These are phyloP conservation scores for Xenoacremonium recifei DNA, from an alignment of 2,329 filamentous ascomycete species.

Conservation along the genomic window DNA sequence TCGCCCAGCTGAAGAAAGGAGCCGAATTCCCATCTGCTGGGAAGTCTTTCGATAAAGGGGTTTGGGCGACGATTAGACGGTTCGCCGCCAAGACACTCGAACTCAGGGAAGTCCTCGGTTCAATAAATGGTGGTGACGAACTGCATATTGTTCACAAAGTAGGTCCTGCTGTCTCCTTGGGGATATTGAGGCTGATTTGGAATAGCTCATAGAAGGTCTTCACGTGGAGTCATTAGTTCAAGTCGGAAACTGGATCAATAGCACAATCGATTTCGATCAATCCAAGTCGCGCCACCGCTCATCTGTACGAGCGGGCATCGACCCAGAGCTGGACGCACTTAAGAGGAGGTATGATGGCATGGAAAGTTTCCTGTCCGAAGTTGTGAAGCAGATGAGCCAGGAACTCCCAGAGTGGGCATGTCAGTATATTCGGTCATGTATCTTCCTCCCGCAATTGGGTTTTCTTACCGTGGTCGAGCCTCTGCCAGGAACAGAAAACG, in stretches of 20 bases:
- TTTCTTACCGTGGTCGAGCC: constrained; percentile 77
- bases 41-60: constrained; percentile 59
- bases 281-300: constrained; percentile 70
- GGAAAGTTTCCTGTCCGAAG: constrained; percentile 67
- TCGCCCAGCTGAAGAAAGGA: constrained; percentile 75
- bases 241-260: constrained; percentile 69
- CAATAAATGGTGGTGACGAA: constrained; percentile 16
- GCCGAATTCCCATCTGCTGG: constrained; percentile 53
- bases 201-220: constrained; percentile 59
- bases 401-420: constrained; percentile 60
- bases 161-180: constrained; percentile 41
- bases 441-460: constrained; percentile 88
- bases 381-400: constrained; percentile 62
- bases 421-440: constrained; percentile 65
- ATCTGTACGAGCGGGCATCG: constrained; percentile 70
- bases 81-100: constrained; percentile 73
- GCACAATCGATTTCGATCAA: constrained; percentile 76
- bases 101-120: constrained; percentile 59
- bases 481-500: constrained; percentile 48
- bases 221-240: constrained; percentile 57
- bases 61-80: constrained; percentile 69
- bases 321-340: constrained; percentile 71
- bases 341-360: constrained; percentile 78
- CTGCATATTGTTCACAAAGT: constrained; percentile 23
- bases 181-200: constrained; percentile 5